phyloP scores from a whole-genome alignment of 495 filamentous ascomycete species.

The Xylaria flabelliformis region DNA sequence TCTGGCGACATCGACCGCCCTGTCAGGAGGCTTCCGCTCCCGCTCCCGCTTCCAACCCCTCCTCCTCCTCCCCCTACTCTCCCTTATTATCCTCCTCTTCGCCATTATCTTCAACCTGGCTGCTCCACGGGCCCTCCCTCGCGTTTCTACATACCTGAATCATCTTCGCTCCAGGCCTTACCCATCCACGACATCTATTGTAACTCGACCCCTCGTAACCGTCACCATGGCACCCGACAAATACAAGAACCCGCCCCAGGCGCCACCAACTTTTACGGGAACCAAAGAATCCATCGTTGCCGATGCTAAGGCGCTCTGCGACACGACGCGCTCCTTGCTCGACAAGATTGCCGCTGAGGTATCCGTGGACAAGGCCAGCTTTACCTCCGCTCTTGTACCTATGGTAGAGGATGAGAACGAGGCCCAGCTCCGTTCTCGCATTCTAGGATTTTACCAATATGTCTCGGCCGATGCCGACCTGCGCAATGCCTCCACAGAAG shows the following conservation, averaged over 20 bases:
- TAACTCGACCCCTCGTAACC: conserved; percentile 32
- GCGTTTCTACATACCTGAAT: conserved; percentile 68
- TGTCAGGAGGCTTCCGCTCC: conserved; percentile 39
- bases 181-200: conserved; percentile 35
- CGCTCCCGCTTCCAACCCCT: conserved; percentile 28
- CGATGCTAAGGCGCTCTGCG: conserved; percentile 78
- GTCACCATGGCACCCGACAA: conserved; percentile 48
- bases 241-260: conserved; percentile 78
- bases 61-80: conserved; percentile 57
- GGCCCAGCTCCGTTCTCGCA: conserved; percentile 62
- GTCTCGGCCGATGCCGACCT: conserved; percentile 73
- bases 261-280: conserved; percentile 84
- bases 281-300: conserved; percentile 76
- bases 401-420: conserved; percentile 72
- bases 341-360: conserved; percentile 77
- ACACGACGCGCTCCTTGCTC: conserved; percentile 69
- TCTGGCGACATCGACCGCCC: conserved; percentile 51
- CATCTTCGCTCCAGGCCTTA: conserved; percentile 49
- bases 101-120: conserved; percentile 77
- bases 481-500: conserved; percentile 66
- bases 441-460: conserved; percentile 80
- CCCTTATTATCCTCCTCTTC: conserved; percentile 67
- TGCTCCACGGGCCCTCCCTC: conserved; percentile 66
- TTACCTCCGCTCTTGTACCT: conserved; percentile 68
- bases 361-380: conserved; percentile 66